Evolutionary conservation across 192 early-diverging fungal species (phyloP).

Genomic region (Dissophora globulifera): DNA sequence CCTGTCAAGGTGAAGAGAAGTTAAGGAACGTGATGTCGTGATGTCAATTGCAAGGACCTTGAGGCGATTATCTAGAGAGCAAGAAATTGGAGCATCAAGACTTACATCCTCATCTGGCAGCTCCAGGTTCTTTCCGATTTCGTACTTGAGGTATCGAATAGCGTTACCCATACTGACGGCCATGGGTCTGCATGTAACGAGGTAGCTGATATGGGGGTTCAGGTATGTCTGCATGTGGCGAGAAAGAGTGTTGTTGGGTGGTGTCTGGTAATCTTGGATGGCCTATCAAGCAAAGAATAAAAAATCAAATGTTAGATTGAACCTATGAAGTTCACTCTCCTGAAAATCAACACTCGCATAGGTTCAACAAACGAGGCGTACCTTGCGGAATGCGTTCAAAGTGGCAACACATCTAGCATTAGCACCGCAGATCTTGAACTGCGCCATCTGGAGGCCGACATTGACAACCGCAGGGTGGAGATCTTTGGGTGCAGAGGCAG

Average conservation of each 20-base stretch:
- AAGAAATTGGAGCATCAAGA: background rate
- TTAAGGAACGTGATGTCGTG: too few species aligned
- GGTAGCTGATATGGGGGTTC: constrained; percentile 90
- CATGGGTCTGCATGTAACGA: constrained; percentile 85
- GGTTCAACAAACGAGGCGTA: constrained; percentile 25
- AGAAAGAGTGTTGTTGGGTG: constrained; percentile 78
- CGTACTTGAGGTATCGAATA: constrained; percentile 89
- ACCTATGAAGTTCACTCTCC: background rate
- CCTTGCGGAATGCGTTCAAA: constrained; percentile 84
- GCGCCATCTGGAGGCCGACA: constrained; percentile 88
- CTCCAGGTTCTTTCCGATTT: constrained; percentile 83
- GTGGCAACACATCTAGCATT: constrained; percentile 94
- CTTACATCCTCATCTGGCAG: constrained; percentile 89
- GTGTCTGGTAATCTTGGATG: constrained; percentile 93
- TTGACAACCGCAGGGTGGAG: constrained; percentile 89
- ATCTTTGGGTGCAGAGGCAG: constrained; percentile 58
- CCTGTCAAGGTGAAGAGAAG: too few species aligned
- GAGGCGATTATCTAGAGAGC: too few species aligned
- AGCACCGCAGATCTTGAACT: constrained; percentile 88
- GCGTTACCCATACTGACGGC: constrained; percentile 95
- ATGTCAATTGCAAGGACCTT: too few species aligned
- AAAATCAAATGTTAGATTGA: background rate
- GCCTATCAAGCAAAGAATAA: constrained; percentile 59
- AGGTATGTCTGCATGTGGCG: constrained; percentile 85
- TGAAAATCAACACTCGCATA: background rate